phyloP scores from a whole-genome alignment of 805 yeast species.

The Saccharomycopsis fibuligera region DNA sequence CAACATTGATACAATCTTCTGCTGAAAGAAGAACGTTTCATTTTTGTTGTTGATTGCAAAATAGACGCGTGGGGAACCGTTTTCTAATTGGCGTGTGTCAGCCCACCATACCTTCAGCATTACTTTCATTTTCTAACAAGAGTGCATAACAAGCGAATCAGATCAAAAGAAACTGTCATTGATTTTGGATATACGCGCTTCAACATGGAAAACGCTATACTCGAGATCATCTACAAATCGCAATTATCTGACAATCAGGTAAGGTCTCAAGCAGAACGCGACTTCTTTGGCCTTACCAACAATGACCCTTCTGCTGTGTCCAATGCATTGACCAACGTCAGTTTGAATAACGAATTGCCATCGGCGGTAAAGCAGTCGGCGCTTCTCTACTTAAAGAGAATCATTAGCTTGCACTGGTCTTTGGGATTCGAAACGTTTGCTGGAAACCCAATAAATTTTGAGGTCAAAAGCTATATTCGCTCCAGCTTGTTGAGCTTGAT shows the following conservation, averaged over 20 bases:
- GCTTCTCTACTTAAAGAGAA: slow-evolving; percentile 57
- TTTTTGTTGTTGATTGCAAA: no score
- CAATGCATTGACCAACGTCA: slow-evolving; percentile 34
- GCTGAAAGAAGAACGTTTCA: no score
- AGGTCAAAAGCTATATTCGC: slow-evolving; percentile 47
- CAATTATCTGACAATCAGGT: slow-evolving; percentile 43
- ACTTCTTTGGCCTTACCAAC: slow-evolving; percentile 37
- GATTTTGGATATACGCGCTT: no score
- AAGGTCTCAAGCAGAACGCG: slow-evolving; percentile 48
- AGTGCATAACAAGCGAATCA: not conserved
- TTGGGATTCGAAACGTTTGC: slow-evolving; percentile 70
- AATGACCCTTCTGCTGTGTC: slow-evolving; percentile 45
- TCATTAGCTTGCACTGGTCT: slow-evolving; percentile 75
- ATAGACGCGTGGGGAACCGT: no score
- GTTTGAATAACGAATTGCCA: slow-evolving; percentile 29
- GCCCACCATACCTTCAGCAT: no score
- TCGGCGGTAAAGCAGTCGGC: slow-evolving; percentile 50
- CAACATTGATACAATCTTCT: no score
- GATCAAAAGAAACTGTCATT: no score
- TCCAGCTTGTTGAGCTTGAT: slow-evolving; percentile 41
- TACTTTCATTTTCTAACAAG: no score
- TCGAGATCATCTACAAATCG: slow-evolving; percentile 26
- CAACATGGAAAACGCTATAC: slow-evolving; percentile 14
- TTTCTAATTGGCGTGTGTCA: no score
- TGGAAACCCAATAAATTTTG: slow-evolving; percentile 57